Conservation (phyloP, 495 filamentous ascomycete genomes). For the Xylaria scruposa region DNA sequence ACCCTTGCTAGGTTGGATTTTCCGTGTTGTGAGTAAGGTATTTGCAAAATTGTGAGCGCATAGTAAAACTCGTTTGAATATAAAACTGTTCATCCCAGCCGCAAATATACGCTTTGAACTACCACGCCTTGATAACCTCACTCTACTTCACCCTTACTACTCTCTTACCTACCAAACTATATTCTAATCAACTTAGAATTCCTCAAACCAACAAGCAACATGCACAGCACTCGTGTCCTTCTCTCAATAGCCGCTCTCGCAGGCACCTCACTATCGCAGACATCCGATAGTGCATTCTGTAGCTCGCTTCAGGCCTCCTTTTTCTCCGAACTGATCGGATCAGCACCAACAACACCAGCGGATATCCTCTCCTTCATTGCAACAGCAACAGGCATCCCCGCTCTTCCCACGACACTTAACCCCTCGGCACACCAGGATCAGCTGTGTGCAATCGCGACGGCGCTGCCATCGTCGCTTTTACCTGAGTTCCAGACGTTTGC, state of each 20-base stretch:
- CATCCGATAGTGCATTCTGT: slow-evolving; percentile 3
- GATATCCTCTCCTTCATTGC: slow-evolving; percentile 16
- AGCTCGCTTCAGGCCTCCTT: background rate
- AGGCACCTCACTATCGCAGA: slow-evolving; percentile 14
- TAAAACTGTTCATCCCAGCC: slow-evolving; percentile 1
- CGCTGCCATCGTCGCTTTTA: slow-evolving; percentile 5
- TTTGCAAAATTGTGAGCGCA: background rate
- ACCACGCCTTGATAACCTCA: background rate
- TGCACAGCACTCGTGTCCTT: slow-evolving; percentile 1
- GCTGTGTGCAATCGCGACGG: slow-evolving; percentile 9
- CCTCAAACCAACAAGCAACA: background rate
- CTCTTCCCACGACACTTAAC: background rate
- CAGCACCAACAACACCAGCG: background rate
- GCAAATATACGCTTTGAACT: background rate
- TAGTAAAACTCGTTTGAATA: background rate
- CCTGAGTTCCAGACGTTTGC: background rate
- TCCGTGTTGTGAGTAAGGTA: background rate
- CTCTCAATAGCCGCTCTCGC: slow-evolving; percentile 16
- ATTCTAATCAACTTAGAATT: background rate
- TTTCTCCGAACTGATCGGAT: background rate
- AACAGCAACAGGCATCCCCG: background rate
- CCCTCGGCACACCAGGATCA: background rate
- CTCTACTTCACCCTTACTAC: background rate
- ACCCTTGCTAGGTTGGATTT: background rate
- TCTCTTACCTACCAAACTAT: background rate